A percentile compares a stretch with the other conserved stretches of the same genome.
Conservation (phyloP, 2,329 filamentous ascomycete genomes). For the Ascochyta lentis region DNA sequence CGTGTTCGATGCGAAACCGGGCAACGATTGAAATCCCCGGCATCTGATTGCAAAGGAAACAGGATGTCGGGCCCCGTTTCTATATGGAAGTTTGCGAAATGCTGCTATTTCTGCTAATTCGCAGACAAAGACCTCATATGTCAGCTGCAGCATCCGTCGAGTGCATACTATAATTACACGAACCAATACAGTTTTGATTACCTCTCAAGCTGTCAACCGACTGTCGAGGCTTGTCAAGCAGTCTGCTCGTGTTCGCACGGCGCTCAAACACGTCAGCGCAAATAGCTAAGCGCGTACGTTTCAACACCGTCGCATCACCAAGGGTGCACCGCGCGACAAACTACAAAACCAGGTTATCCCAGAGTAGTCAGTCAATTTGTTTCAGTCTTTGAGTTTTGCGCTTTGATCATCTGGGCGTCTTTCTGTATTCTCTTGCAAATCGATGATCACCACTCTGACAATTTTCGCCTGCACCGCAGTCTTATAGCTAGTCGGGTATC, state of each 20-base stretch:
- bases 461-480: no score
- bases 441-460: background rate
- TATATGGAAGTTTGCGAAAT: background rate
- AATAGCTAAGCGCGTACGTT: slow-evolving; percentile 11
- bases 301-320: slow-evolving; percentile 19
- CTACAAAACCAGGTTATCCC: background rate
- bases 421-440: background rate
- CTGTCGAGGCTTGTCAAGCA: background rate
- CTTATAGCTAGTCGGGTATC: no score
- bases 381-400: slow-evolving; percentile 1
- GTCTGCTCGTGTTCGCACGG: background rate
- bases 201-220: background rate
- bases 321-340: background rate
- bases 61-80: background rate
- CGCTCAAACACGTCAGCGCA: background rate
- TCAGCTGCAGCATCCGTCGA: no score
- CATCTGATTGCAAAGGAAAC: background rate
- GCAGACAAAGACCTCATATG: no score
- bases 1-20: background rate
- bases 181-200: no score
- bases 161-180: background rate
- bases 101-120: background rate
- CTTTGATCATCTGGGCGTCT: background rate
- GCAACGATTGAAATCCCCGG: no score
- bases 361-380: slow-evolving; percentile 5